Evolutionary conservation across 2,329 filamentous ascomycete genomes (phyloP).

Genomic region (Colletotrichum liriopes): DNA sequence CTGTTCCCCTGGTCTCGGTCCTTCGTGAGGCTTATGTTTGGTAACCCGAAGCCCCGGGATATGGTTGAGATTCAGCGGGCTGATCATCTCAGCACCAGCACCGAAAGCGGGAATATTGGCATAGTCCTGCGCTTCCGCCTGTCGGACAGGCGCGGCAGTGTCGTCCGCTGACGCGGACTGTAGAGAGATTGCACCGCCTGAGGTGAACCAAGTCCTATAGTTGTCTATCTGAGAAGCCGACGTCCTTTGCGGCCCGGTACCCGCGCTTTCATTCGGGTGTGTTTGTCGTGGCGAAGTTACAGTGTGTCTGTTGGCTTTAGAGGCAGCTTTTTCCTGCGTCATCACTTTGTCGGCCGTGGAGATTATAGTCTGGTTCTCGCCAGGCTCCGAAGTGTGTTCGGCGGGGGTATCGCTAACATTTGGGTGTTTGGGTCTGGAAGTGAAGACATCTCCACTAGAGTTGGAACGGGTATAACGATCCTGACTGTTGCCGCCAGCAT

Average conservation of each 20-base stretch:
- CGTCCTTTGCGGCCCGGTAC: not conserved
- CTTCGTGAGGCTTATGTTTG: not conserved
- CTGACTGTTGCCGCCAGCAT: not conserved
- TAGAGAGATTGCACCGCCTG: not conserved
- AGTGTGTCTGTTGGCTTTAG: too few species aligned
- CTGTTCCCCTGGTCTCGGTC: too few species aligned
- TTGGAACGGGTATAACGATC: not conserved
- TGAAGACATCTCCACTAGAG: not conserved
- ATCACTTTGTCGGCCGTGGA: not conserved
- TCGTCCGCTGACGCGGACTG: not conserved
- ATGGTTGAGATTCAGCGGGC: not conserved
- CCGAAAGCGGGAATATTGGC: too few species aligned
- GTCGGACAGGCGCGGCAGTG: not conserved
- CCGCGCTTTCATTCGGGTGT: too few species aligned
- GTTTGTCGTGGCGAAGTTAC: not conserved
- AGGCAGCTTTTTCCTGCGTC: not conserved
- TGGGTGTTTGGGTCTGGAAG: not conserved
- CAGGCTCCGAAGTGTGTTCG: not conserved
- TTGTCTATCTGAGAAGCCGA: not conserved
- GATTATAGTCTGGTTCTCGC: too few species aligned
- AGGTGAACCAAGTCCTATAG: not conserved
- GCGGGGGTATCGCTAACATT: not conserved
- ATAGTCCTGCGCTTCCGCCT: not conserved
- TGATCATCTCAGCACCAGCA: not conserved
- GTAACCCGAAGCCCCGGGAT: not conserved